These are phyloP conservation scores for Pterocarpus santalinus DNA, from an alignment of 306 rosid genomes.

Conservation along the genomic window DNA sequence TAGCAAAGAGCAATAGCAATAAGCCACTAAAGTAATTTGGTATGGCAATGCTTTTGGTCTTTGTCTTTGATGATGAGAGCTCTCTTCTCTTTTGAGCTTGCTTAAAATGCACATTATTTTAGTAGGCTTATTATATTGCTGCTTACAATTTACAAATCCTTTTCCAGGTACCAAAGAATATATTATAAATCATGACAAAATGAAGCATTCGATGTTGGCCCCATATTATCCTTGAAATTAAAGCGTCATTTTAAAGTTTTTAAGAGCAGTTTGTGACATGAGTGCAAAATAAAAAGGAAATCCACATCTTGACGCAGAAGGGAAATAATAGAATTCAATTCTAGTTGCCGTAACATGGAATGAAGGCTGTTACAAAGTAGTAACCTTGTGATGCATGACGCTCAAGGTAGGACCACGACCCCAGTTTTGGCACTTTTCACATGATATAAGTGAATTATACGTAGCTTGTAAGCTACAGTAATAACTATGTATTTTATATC, in stretches of 20 bases:
- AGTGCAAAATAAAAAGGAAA: constrained; percentile 37
- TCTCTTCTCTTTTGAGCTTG: constrained; percentile 52
- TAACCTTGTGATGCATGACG: constrained; percentile 33
- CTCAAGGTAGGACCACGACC: constrained; percentile 47
- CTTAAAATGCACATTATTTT: constrained; percentile 58
- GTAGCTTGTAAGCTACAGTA: constrained; percentile 61
- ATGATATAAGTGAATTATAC: constrained; percentile 55
- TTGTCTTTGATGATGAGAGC: constrained; percentile 52
- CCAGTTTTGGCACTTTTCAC: constrained; percentile 53
- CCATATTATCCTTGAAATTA: constrained; percentile 51
- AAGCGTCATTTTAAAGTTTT: constrained; percentile 45
- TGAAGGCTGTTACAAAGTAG: constrained; percentile 32
- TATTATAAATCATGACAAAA: constrained; percentile 48
- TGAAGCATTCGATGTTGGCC: constrained; percentile 49
- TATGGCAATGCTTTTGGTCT: constrained; percentile 40
- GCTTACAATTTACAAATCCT: constrained; percentile 26
- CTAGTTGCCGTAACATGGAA: constrained; percentile 33
- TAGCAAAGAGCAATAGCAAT: constrained; percentile 19
- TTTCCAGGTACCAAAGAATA: constrained; percentile 32
- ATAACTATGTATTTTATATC: neutral
- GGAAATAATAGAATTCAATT: constrained; percentile 36
- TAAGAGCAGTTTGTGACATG: constrained; percentile 23
- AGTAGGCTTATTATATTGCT: constrained; percentile 43
- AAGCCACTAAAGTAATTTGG: constrained; percentile 43
- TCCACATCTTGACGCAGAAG: constrained; percentile 40